Evolutionary conservation across 2,329 filamentous ascomycete genomes (phyloP), one percentile per base, ranked within the genome.

Genomic region (Monosporascus sp.): DNA sequence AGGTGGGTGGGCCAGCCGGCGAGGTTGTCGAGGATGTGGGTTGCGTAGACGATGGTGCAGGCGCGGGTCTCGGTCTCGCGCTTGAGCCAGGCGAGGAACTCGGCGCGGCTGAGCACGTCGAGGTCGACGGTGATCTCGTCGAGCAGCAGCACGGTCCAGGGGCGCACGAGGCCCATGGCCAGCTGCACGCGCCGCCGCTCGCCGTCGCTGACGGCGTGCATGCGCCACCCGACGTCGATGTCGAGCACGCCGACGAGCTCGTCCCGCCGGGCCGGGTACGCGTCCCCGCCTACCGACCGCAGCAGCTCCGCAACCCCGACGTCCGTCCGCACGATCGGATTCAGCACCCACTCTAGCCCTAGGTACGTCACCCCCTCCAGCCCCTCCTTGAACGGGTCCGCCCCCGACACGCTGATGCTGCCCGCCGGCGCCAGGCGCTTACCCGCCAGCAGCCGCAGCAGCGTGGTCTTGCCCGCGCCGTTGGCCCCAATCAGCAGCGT

Each of bases 121-220:
- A 99, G 77, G 70, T 99, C 94, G 8, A 99, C 94, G 1, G 94
- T 99, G 70, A 97, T 96, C 71, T 97, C 93, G 68, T 99, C 94
- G 41, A 99, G 80, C 50, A 99, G 77, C 27, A 99, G 76, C 3
- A 99, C 87, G 11, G 84, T 86, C 94, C 94, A 99, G 1, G 94
- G 94, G 3, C 93, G 80, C 45, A 99, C 73, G 8, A 99, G 77
- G 0, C 94, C 94, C 94, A 99, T 99, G 56, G 92, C 92, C 7
- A 99, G 79, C 76, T 99, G 94, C 6, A 99, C 94, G 18, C 94
- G 81, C 17, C 94, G 80, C 17, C 94, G 77, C 76, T 99, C 94
- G 50, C 94, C 94, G 66, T 99, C 94, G 1, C 85, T 90, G 6
- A 99, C 93, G 47, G 92, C 89, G 70, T 97, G 92, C 89, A 99